Evolutionary conservation across 495 filamentous ascomycete genomes (phyloP).

Genomic region (Daldinia childiae): DNA sequence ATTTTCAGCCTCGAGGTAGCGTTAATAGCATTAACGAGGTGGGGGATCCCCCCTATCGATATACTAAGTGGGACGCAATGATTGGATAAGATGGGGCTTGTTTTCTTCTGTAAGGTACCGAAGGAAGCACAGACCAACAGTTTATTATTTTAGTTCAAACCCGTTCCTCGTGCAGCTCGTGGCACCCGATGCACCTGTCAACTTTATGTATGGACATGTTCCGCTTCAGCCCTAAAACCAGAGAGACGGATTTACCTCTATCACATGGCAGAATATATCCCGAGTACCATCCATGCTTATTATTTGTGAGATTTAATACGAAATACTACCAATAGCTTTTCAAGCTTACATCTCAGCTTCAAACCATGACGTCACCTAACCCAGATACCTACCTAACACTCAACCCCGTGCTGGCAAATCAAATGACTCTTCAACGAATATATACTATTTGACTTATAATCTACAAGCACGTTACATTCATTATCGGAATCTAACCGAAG

Average conservation of each 20-base stretch:
- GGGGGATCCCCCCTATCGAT: slow-evolving; percentile 19
- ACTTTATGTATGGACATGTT: background rate
- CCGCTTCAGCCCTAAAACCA: slow-evolving; percentile 33
- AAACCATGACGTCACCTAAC: slow-evolving; percentile 28
- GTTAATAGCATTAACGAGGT: background rate
- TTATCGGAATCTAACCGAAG: background rate
- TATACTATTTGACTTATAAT: background rate
- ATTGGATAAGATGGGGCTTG: background rate
- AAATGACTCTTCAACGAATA: slow-evolving; percentile 21
- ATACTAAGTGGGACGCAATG: background rate
- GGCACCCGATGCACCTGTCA: slow-evolving; percentile 30
- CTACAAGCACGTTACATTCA: background rate
- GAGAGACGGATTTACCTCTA: slow-evolving; percentile 15
- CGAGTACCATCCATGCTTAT: background rate
- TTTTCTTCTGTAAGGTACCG: slow-evolving; percentile 34
- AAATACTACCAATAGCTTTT: background rate
- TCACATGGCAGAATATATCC: slow-evolving; percentile 27
- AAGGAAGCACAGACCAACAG: slow-evolving; percentile 17
- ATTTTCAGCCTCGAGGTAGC: slow-evolving; percentile 39
- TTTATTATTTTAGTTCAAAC: slow-evolving; percentile 27
- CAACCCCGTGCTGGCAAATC: slow-evolving; percentile 31
- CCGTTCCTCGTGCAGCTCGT: slow-evolving; percentile 26
- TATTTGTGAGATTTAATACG: background rate
- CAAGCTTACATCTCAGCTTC: background rate
- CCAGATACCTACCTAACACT: slow-evolving; percentile 3